Evolutionary conservation across 1,139 yeast genomes (phyloP).

Genomic region (Hyphopichia burtonii): DNA sequence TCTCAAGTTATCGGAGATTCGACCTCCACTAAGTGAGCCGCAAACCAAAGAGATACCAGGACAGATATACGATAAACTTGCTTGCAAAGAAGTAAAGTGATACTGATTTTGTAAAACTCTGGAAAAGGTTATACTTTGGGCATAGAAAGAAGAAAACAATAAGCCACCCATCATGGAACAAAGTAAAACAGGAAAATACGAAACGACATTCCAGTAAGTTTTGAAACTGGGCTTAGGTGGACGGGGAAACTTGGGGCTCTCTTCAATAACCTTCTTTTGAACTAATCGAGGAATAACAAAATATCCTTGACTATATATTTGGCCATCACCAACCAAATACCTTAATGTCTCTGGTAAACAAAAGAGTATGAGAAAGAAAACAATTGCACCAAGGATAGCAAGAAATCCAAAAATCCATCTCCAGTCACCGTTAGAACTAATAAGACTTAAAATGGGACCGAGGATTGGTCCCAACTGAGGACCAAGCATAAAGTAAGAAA

Average conservation of each 20-base stretch:
- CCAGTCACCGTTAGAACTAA: constrained; percentile 41
- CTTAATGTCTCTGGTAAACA: constrained; percentile 56
- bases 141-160: constrained; percentile 56
- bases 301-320: constrained; percentile 17
- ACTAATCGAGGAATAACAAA: constrained; percentile 26
- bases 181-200: constrained; percentile 44
- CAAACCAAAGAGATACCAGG: constrained; percentile 52
- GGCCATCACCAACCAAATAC: constrained; percentile 56
- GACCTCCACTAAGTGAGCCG: constrained; percentile 55
- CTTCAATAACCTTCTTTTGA: constrained; percentile 27
- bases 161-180: constrained; percentile 52
- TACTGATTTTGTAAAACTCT: constrained; percentile 38
- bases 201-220: constrained; percentile 35
- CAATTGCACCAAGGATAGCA: constrained; percentile 42
- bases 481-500: constrained; percentile 57
- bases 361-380: constrained; percentile 37
- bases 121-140: constrained; percentile 51
- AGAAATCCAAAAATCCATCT: constrained; percentile 59
- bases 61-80: constrained; percentile 51
- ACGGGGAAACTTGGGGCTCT: constrained; percentile 30
- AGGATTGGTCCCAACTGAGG: constrained; percentile 60
- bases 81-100: constrained; percentile 30
- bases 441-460: constrained; percentile 51
- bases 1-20: constrained; percentile 44
- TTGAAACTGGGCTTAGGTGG: constrained; percentile 50